Percentiles rank a stretch among this genome's conserved stretches.
phyloP scores from a whole-genome alignment of 768 basidiomycete species.

The Fibroporia radiculosa region DNA sequence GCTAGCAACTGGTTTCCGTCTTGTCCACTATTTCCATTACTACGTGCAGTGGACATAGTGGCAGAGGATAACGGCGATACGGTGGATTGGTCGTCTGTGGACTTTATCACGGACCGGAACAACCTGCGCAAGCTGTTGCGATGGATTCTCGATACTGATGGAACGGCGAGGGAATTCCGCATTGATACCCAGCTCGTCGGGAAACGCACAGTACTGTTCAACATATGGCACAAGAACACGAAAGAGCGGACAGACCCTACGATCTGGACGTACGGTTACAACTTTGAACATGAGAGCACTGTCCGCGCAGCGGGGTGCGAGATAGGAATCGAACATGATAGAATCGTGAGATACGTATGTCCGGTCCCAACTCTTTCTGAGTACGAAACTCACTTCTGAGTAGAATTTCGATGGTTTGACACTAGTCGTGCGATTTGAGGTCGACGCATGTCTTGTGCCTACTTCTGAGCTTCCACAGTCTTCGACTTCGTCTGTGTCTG shows the following conservation, averaged over 20 bases:
- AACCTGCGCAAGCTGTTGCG: constrained; percentile 53
- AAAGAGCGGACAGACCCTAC: constrained; percentile 10
- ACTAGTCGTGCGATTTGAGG: constrained; percentile 21
- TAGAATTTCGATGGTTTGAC: constrained; percentile 18
- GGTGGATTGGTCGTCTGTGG: constrained; percentile 31
- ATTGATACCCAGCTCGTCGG: constrained; percentile 65
- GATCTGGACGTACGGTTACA: constrained; percentile 44
- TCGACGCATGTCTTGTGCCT: constrained; percentile 18
- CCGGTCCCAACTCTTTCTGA: too few species aligned
- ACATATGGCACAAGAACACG: constrained; percentile 46
- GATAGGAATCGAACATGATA: constrained; percentile 13
- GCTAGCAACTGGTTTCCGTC: constrained; percentile 39
- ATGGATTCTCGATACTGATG: constrained; percentile 32
- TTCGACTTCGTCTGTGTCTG: background rate
- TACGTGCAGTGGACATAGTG: constrained; percentile 46
- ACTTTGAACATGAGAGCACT: constrained; percentile 38
- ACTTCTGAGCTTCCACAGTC: background rate
- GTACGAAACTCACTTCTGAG: too few species aligned
- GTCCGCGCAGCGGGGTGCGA: constrained; percentile 11
- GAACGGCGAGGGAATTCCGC: constrained; percentile 40
- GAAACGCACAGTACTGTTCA: constrained; percentile 48
- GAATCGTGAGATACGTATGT: constrained; percentile 21
- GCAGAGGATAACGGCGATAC: constrained; percentile 18
- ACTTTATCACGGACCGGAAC: constrained; percentile 58
- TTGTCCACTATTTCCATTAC: constrained; percentile 43